phyloP scores from a whole-genome alignment of 345 rosid species.

The Conringia planisiliqua region DNA sequence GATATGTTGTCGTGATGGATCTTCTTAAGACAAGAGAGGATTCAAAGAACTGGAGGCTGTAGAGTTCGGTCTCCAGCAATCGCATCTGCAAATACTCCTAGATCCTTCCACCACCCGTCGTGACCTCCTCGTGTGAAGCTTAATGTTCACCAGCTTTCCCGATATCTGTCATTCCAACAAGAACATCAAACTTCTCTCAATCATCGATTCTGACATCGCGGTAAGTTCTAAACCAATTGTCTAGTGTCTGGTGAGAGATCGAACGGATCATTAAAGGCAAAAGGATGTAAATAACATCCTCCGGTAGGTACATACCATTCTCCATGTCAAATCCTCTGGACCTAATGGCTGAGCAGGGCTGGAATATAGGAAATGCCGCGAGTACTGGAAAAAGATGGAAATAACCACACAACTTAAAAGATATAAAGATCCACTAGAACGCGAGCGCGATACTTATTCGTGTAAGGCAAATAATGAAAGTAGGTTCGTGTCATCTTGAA shows the following conservation, averaged over 20 bases:
- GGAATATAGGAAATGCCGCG: conserved; percentile 81
- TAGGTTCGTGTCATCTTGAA: conserved; percentile 1
- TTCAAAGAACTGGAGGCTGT: conserved; percentile 30
- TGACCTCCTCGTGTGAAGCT: conserved; percentile 79
- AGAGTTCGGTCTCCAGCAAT: conserved; percentile 58
- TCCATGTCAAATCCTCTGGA: conserved; percentile 95
- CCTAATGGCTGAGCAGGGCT: conserved; percentile 92
- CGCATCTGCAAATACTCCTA: conserved; percentile 74
- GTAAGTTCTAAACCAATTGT: not conserved
- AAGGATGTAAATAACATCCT: not conserved
- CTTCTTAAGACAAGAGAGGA: conserved; percentile 23
- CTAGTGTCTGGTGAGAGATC: not conserved
- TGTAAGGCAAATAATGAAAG: not conserved
- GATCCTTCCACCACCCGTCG: conserved; percentile 75
- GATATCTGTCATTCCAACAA: conserved; percentile 50
- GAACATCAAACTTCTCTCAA: not conserved
- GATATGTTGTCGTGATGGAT: not conserved
- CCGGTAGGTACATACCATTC: conserved; percentile 61
- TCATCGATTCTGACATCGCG: not conserved
- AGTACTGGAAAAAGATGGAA: conserved; percentile 45
- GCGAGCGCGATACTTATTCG: not conserved
- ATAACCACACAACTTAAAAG: not conserved
- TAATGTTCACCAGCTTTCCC: conserved; percentile 80
- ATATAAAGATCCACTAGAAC: not conserved
- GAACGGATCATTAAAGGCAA: not conserved